A percentile compares a stretch with the other conserved stretches of the same genome.
phyloP scores from a whole-genome alignment of 2,329 filamentous ascomycete genomes.

The Sporothrix protearum region DNA sequence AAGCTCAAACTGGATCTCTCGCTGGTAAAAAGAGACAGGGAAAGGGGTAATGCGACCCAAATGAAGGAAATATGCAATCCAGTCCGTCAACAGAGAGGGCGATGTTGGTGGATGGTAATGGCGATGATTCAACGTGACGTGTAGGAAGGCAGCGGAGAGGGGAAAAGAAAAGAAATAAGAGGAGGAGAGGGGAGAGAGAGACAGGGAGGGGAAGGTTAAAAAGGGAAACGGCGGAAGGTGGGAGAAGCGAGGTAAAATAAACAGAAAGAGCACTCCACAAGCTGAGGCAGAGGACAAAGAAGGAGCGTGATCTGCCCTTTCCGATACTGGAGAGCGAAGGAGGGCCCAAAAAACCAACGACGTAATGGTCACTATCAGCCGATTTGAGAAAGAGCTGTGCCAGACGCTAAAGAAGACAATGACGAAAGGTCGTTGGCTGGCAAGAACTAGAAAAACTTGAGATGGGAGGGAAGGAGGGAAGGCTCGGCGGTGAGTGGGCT shows the following conservation, averaged over 20 bases:
- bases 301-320: slow-evolving; percentile 12
- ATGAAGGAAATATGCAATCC: background rate
- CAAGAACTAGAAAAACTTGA: background rate
- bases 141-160: background rate
- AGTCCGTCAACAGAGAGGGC: slow-evolving; percentile 9
- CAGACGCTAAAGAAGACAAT: background rate
- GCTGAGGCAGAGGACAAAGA: slow-evolving; percentile 18
- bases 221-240: background rate
- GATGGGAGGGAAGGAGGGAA: background rate
- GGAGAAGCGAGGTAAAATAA: slow-evolving; percentile 14
- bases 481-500: background rate
- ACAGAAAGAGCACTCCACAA: slow-evolving; percentile 11
- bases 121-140: slow-evolving; percentile 5
- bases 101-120: background rate
- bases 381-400: background rate
- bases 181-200: background rate
- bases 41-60: background rate
- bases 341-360: slow-evolving; percentile 9
- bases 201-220: background rate
- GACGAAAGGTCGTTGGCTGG: background rate
- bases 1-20: background rate
- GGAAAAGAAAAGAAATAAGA: background rate
- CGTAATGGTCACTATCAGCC: slow-evolving; percentile 1
- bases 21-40: background rate
- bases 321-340: background rate